Evolutionary conservation across 2,329 filamentous ascomycete genomes (phyloP).

Genomic region (Stagonosporopsis vannaccii): DNA sequence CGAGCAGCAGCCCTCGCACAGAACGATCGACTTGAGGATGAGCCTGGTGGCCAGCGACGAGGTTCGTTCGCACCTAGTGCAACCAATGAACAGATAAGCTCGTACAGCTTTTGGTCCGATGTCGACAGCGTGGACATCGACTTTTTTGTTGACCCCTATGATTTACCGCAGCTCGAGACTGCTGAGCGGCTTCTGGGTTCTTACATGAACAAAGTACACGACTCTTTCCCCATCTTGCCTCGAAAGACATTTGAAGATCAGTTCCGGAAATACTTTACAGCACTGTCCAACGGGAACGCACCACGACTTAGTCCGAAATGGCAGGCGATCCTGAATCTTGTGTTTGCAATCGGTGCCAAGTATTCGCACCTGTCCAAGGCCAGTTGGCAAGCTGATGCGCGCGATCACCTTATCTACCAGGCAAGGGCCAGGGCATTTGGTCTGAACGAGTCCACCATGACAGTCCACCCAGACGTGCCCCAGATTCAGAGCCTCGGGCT

Average conservation of each 20-base stretch:
- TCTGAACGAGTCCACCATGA: slow-evolving; percentile 37
- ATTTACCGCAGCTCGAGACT: slow-evolving; percentile 40
- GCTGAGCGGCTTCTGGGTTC: slow-evolving; percentile 45
- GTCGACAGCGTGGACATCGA: slow-evolving; percentile 33
- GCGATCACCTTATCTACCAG: slow-evolving; percentile 50
- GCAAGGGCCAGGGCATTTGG: slow-evolving; percentile 47
- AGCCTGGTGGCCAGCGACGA: slow-evolving; percentile 13
- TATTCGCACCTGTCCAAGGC: slow-evolving; percentile 46
- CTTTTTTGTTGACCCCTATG: slow-evolving; percentile 39
- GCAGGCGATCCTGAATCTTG: slow-evolving; percentile 51
- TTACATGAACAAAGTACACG: slow-evolving; percentile 51
- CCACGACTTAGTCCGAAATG: slow-evolving; percentile 38
- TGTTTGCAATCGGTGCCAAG: slow-evolving; percentile 54
- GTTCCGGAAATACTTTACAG: slow-evolving; percentile 43
- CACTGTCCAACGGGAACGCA: slow-evolving; percentile 27
- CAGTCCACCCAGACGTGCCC: slow-evolving; percentile 47
- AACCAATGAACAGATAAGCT: slow-evolving; percentile 38
- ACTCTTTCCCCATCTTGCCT: slow-evolving; percentile 49
- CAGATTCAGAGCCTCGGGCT: slow-evolving; percentile 51
- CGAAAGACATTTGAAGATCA: slow-evolving; percentile 43
- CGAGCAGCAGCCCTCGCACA: slow-evolving; percentile 34
- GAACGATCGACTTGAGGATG: slow-evolving; percentile 25
- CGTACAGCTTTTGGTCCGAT: slow-evolving; percentile 46
- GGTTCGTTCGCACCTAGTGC: slow-evolving; percentile 8
- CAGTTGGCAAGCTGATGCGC: slow-evolving; percentile 32